These are phyloP conservation scores for Strobilomyces dryophilus DNA, from an alignment of 768 basidiomycete species.

Conservation along the genomic window DNA sequence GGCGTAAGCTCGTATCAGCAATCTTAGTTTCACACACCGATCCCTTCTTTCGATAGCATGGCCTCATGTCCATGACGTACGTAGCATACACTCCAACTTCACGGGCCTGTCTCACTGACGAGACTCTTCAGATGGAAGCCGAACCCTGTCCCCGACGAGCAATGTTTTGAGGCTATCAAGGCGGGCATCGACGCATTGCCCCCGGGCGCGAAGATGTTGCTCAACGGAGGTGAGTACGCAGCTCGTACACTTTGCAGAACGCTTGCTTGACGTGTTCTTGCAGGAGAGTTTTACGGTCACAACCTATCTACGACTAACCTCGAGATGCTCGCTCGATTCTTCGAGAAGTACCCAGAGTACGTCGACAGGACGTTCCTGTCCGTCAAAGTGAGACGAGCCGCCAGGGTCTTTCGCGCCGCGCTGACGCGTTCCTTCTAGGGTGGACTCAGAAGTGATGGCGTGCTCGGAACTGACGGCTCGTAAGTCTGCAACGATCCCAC, in stretches of 20 bases:
- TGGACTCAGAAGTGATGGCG: not conserved
- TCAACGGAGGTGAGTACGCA: conserved; percentile 43
- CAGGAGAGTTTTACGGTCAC: conserved; percentile 57
- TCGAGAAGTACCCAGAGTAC: conserved; percentile 36
- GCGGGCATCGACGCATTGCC: conserved; percentile 42
- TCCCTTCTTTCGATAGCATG: conserved; percentile 31
- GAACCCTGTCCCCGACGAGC: conserved; percentile 47
- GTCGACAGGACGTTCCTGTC: conserved; percentile 35
- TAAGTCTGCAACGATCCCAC: conserved; percentile 6
- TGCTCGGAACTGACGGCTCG: conserved; percentile 24
- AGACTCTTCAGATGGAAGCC: conserved; percentile 37
- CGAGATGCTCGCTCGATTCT: conserved; percentile 48
- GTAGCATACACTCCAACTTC: not conserved
- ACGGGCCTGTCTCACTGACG: not conserved
- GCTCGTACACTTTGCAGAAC: too few species aligned
- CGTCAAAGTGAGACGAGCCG: conserved; percentile 24
- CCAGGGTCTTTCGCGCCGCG: too few species aligned
- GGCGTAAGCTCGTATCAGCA: conserved; percentile 26
- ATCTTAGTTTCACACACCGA: not conserved
- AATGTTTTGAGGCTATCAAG: conserved; percentile 60
- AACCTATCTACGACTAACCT: conserved; percentile 41
- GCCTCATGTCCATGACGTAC: conserved; percentile 58
- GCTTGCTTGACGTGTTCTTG: not conserved
- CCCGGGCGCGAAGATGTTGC: conserved; percentile 41
- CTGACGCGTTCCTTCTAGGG: conserved; percentile 7